Conservation (phyloP, 2,329 filamentous ascomycete genomes). For the Akanthomyces lecanii region DNA sequence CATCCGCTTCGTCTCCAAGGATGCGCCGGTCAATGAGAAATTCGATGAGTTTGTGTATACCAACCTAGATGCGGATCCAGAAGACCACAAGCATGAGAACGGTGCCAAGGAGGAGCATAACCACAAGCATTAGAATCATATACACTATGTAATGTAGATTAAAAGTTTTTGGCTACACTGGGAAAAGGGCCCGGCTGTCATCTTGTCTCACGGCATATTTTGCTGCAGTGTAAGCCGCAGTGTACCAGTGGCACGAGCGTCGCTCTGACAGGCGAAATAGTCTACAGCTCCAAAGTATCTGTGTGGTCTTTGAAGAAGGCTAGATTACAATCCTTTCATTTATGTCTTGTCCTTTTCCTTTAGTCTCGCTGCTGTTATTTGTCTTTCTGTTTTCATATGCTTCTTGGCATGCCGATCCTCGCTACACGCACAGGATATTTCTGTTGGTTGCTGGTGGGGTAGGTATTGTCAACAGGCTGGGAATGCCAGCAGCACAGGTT, state of each 20-base stretch:
- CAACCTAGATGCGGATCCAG: conserved; percentile 60
- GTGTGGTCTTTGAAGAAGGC: too few species aligned
- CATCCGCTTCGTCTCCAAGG: conserved; percentile 74
- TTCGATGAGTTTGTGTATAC: conserved; percentile 77
- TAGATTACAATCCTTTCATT: too few species aligned
- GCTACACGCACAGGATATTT: too few species aligned
- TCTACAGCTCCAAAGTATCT: too few species aligned
- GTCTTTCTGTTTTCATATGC: too few species aligned
- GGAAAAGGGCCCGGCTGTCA: neutral
- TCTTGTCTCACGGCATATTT: neutral
- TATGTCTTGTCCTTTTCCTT: too few species aligned
- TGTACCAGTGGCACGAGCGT: neutral
- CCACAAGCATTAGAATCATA: conserved; percentile 14
- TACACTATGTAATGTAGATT: conserved; percentile 1
- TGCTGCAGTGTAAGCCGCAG: neutral
- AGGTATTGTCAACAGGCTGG: too few species aligned
- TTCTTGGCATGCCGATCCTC: too few species aligned
- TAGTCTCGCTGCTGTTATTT: too few species aligned
- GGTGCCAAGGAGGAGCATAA: neutral
- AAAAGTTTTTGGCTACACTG: neutral
- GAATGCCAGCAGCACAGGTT: too few species aligned
- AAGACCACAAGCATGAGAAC: conserved; percentile 28
- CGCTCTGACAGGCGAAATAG: neutral
- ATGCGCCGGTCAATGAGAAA: conserved; percentile 51
- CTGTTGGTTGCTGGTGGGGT: too few species aligned